A percentile compares a stretch with the other conserved stretches of the same genome.
These are phyloP conservation scores for Rhexocercosporidium sp. DNA, from an alignment of 2,329 filamentous ascomycete genomes.

Conservation along the genomic window DNA sequence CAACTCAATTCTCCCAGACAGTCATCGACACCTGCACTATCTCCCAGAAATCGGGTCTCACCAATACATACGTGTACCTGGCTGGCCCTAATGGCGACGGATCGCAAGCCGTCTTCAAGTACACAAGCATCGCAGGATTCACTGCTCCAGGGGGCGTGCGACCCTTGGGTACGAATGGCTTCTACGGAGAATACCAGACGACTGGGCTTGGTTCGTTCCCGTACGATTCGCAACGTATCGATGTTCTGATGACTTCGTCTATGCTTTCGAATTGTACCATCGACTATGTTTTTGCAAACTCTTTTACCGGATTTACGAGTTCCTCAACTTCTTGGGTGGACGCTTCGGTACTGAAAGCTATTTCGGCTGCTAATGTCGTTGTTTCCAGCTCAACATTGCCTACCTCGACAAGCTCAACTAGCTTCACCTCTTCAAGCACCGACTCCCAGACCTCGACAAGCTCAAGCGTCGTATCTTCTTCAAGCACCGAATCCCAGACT, in stretches of 20 bases:
- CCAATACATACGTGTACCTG: slow-evolving; percentile 49
- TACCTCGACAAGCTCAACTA: slow-evolving; percentile 17
- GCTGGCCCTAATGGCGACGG: slow-evolving; percentile 49
- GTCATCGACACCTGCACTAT: slow-evolving; percentile 49
- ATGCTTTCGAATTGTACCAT: slow-evolving; percentile 39
- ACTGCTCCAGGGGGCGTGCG: slow-evolving; percentile 47
- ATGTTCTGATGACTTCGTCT: slow-evolving; percentile 41
- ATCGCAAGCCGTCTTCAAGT: slow-evolving; percentile 48
- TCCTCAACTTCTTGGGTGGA: slow-evolving; percentile 47
- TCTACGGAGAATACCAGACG: slow-evolving; percentile 44
- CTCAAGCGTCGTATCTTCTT: not conserved
- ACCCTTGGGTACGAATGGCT: slow-evolving; percentile 45
- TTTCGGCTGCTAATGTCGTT: slow-evolving; percentile 40
- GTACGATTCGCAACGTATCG: slow-evolving; percentile 44
- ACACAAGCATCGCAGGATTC: slow-evolving; percentile 46
- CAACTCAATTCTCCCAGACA: slow-evolving; percentile 45
- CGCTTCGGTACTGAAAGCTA: slow-evolving; percentile 40
- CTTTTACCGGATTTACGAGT: slow-evolving; percentile 43
- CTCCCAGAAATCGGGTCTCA: slow-evolving; percentile 41
- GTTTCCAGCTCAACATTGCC: slow-evolving; percentile 21
- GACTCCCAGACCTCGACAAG: not conserved
- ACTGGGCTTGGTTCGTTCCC: slow-evolving; percentile 49
- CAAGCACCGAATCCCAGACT: not conserved
- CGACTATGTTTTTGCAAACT: slow-evolving; percentile 42
- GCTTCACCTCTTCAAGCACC: slow-evolving; percentile 6